These are phyloP conservation scores for Curvularia hawaiiensis DNA, from an alignment of 2,329 filamentous ascomycete genomes.

Conservation along the genomic window DNA sequence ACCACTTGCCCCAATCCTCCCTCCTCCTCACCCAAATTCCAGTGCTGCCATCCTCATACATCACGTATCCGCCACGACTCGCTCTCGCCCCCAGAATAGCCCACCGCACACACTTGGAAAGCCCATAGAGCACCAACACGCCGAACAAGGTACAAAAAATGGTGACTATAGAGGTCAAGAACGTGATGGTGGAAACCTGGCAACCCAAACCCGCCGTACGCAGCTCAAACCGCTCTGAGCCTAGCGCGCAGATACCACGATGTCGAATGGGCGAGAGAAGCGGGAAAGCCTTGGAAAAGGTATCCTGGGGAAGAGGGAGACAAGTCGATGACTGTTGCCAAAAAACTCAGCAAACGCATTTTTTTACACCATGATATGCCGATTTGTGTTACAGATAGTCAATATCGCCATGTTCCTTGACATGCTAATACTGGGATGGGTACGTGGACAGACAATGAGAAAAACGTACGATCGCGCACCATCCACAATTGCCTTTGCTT, in stretches of 20 bases:
- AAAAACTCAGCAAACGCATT: not conserved
- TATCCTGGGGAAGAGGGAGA: constrained; percentile 48
- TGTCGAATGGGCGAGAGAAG: constrained; percentile 48
- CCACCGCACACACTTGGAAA: constrained; percentile 25
- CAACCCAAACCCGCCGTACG: constrained; percentile 53
- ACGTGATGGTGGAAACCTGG: constrained; percentile 53
- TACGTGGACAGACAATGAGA: not conserved
- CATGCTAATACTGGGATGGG: not conserved
- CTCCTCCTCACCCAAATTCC: constrained; percentile 39
- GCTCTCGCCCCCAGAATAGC: constrained; percentile 20
- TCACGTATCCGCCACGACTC: constrained; percentile 33
- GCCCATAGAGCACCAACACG: constrained; percentile 42
- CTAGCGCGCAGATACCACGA: constrained; percentile 44
- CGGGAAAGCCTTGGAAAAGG: constrained; percentile 45
- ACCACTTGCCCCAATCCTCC: constrained; percentile 39
- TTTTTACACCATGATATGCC: not conserved
- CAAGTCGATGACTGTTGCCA: constrained; percentile 49
- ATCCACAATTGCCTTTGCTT: constrained; percentile 47
- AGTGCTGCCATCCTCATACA: constrained; percentile 35
- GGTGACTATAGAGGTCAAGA: constrained; percentile 51
- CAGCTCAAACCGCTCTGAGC: constrained; percentile 52
- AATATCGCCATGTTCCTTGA: not conserved
- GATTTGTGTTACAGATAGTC: not conserved
- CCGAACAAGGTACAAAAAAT: constrained; percentile 50
- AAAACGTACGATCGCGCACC: constrained; percentile 51